phyloP scores from a whole-genome alignment of 2,329 filamentous ascomycete species.

The Microdochium trichocladiopsis region DNA sequence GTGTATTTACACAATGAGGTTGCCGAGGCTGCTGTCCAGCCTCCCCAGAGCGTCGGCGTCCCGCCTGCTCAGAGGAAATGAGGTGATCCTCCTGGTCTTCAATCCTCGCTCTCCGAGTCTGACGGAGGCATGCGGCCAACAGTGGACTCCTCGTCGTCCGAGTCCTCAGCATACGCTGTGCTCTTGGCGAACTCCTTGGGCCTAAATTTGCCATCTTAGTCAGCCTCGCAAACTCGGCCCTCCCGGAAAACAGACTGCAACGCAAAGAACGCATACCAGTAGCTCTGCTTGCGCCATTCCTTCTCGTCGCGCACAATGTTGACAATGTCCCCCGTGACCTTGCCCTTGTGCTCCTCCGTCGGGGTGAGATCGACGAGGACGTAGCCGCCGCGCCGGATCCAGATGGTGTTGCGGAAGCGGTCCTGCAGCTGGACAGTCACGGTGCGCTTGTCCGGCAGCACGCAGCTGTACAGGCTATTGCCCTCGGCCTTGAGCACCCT shows the following conservation, averaged over 20 bases:
- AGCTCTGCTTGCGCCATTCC: constrained; percentile 79
- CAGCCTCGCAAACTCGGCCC: background rate
- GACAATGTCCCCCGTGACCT: constrained; percentile 80
- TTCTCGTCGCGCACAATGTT: constrained; percentile 92
- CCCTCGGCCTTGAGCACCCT: constrained; percentile 77
- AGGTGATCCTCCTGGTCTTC: constrained; percentile 5
- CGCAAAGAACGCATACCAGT: constrained; percentile 55
- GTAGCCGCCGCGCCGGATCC: constrained; percentile 84
- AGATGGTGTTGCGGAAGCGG: constrained; percentile 85
- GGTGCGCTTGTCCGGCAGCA: constrained; percentile 57
- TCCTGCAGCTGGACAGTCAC: constrained; percentile 76
- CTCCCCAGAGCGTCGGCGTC: background rate
- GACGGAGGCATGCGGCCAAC: constrained; percentile 81
- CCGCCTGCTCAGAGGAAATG: background rate
- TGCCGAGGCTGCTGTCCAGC: constrained; percentile 6
- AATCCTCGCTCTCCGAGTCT: constrained; percentile 64
- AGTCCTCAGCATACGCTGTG: constrained; percentile 49
- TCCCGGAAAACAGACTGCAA: background rate
- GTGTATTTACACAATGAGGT: constrained; percentile 37
- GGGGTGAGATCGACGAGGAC: constrained; percentile 70
- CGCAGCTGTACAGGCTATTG: constrained; percentile 81
- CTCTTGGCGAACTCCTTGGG: constrained; percentile 71
- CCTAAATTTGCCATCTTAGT: constrained; percentile 36
- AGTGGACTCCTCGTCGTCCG: constrained; percentile 70
- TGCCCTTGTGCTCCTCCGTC: constrained; percentile 62